These are phyloP conservation scores for Euphorbia schlechtendalii DNA, from an alignment of 441 rosid species.

Conservation along the genomic window DNA sequence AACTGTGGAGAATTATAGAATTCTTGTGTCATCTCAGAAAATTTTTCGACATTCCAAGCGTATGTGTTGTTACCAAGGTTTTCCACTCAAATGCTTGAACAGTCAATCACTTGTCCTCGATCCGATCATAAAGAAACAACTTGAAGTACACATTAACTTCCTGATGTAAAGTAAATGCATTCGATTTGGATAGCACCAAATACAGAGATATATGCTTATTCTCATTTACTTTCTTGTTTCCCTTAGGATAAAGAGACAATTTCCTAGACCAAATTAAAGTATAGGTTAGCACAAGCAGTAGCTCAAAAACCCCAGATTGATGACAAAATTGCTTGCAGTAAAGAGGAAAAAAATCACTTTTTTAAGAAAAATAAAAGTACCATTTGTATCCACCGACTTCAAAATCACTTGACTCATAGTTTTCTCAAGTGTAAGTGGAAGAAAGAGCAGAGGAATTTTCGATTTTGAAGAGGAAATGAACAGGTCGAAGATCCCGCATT, in stretches of 20 bases:
- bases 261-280: conserved; percentile 5
- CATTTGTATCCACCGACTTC: no score
- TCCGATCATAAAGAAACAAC: conserved; percentile 15
- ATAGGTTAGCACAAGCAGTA: no score
- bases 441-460: no score
- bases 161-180: not conserved
- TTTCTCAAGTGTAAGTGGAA: no score
- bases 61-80: not conserved
- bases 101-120: not conserved
- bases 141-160: conserved; percentile 11
- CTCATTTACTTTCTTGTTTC: conserved; percentile 9
- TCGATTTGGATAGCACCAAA: not conserved
- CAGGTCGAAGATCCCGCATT: no score
- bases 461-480: no score
- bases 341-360: no score
- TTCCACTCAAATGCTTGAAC: not conserved
- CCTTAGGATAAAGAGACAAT: conserved; percentile 7
- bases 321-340: no score
- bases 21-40: not conserved
- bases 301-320: no score
- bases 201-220: conserved; percentile 2
- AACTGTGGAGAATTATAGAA: not conserved
- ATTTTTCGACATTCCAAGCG: not conserved
- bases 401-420: no score
- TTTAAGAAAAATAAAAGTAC: no score